Percentiles rank a stretch among this genome's conserved stretches.
phyloP scores from a whole-genome alignment of 169 alveolate genomes.

The Plasmodium knowlesi region DNA sequence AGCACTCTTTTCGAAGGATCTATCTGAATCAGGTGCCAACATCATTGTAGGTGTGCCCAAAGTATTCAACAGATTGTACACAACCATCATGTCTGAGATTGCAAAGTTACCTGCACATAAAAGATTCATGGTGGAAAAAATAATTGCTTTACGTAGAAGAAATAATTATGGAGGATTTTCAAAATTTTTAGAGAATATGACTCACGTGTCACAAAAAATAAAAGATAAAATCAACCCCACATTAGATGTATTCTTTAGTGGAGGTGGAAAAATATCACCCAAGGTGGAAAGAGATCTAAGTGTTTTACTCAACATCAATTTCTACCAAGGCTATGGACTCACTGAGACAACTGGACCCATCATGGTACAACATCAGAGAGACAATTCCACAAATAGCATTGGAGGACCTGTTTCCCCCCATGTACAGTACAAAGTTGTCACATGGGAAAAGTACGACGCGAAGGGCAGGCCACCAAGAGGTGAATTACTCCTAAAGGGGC shows the following conservation, averaged over 20 bases:
- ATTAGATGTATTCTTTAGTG: slow-evolving; percentile 2
- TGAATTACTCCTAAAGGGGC: slow-evolving; percentile 93
- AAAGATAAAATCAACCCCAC: slow-evolving; percentile 38
- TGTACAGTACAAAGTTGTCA: not conserved
- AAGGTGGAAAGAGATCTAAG: slow-evolving; percentile 26
- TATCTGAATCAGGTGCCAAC: not conserved
- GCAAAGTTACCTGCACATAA: slow-evolving; percentile 12
- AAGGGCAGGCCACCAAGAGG: slow-evolving; percentile 92
- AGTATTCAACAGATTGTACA: slow-evolving; percentile 27
- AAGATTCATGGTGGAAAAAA: not conserved
- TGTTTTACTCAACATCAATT: not conserved
- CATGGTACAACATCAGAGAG: not conserved
- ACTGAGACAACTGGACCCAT: slow-evolving; percentile 64
- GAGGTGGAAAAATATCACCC: slow-evolving; percentile 57
- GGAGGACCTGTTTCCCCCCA: slow-evolving; percentile 33
- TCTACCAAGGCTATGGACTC: slow-evolving; percentile 65
- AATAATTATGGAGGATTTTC: not conserved
- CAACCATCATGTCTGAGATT: slow-evolving; percentile 5
- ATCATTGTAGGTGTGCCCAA: slow-evolving; percentile 58
- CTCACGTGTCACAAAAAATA: slow-evolving; percentile 34
- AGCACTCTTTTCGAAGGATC: not conserved
- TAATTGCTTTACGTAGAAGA: not conserved
- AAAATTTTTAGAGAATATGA: not conserved
- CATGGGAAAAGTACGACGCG: slow-evolving; percentile 75
- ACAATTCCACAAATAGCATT: not conserved